Evolutionary conservation across 805 yeast species (phyloP), one percentile per base, ranked within the genome.

Genomic region (Candida ascalaphidarum): DNA sequence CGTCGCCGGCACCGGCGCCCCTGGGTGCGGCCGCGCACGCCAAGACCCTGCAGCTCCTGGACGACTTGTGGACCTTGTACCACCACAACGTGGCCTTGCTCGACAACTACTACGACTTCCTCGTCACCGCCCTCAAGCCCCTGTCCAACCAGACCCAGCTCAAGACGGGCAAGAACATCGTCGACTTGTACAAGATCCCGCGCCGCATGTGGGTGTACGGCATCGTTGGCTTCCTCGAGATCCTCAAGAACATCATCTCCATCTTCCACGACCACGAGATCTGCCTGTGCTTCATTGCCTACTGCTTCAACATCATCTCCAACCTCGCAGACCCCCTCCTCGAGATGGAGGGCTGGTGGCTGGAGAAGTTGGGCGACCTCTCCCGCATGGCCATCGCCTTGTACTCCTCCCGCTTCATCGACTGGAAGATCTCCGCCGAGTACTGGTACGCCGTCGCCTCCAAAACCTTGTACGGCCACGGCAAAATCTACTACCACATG

Each of bases 361-460:
- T 77, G 17, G 95, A 84, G 50, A 80, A 85, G 45, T 55, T 84
- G 28, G 95, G 94, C 20, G 95, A 84, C 48, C 58, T 84, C 38
- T 78, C 89, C 20, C 60, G 94, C 46, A 82, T 84, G 86, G 89
- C 94, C 8, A 82, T 84, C 40, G 92, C 94, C 0, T 58, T 83
- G 23, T 82, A 81, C 43, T 78, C 86, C 6, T 77, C 86, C 2
- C 71, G 80, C 28, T 79, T 72, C 46, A 81, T 82, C 38, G 94
- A 84, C 51, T 84, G 95, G 95, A 81, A 82, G 48, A 52, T 77
- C 12, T 71, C 84, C 32, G 80, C 94, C 2, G 86, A 81, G 49
- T 74, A 75, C 48, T 84, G 95, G 95, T 84, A 84, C 44, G 64
- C 73, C 15, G 64, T 74, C 16, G 77, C 94, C 3, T 71, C 81